These are phyloP conservation scores for Ceratobasidium sp. DNA, from an alignment of 1,284 basidiomycete species.

Conservation along the genomic window DNA sequence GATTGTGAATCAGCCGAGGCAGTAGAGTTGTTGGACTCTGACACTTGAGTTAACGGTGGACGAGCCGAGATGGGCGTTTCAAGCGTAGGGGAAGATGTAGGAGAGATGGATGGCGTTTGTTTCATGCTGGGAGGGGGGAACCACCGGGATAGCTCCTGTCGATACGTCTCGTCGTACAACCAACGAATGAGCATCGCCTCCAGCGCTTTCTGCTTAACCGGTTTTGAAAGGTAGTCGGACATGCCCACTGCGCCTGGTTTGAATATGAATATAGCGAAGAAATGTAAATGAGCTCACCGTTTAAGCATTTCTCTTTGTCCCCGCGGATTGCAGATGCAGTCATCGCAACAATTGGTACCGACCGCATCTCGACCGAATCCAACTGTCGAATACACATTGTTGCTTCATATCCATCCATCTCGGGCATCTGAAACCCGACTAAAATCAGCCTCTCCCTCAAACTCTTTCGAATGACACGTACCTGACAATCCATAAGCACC, in stretches of 20 bases:
- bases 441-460: background rate
- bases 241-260: slow-evolving; percentile 21
- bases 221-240: slow-evolving; percentile 36
- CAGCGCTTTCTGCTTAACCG: slow-evolving; percentile 30
- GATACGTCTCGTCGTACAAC: slow-evolving; percentile 41
- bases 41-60: background rate
- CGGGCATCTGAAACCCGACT: slow-evolving; percentile 39
- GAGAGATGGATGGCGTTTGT: background rate
- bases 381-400: slow-evolving; percentile 42
- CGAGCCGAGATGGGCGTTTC: background rate
- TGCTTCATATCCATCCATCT: slow-evolving; percentile 45
- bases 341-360: slow-evolving; percentile 38
- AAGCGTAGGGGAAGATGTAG: background rate
- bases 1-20: background rate
- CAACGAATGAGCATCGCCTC: slow-evolving; percentile 40
- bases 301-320: slow-evolving; percentile 38
- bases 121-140: slow-evolving; percentile 27
- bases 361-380: slow-evolving; percentile 27
- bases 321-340: slow-evolving; percentile 43
- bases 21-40: background rate
- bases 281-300: slow-evolving; percentile 3
- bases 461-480: background rate
- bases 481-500: slow-evolving; percentile 43
- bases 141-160: slow-evolving; percentile 38
- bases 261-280: background rate